Conservation (phyloP, 78 protist genomes). For the Dictyostelium firmibasis region DNA sequence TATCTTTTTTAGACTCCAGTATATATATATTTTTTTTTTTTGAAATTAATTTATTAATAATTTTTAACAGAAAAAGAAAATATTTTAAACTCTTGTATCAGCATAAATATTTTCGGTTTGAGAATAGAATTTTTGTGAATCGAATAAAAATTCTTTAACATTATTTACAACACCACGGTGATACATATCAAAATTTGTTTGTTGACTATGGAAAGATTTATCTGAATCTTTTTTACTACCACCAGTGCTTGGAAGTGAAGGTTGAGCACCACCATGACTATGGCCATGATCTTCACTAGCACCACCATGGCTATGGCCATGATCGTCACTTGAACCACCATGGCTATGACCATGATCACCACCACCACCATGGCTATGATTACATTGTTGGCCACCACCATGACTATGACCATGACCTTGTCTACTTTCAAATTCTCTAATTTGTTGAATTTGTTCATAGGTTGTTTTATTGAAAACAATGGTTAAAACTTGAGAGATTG, state of each 20-base stretch:
- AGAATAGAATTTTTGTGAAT: slow-evolving; percentile 14
- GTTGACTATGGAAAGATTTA: not conserved
- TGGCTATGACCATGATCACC: slow-evolving; percentile 1
- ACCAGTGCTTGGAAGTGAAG: not conserved
- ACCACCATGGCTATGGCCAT: not conserved
- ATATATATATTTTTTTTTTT: no score
- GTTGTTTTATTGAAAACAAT: slow-evolving; percentile 58
- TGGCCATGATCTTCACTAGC: not conserved
- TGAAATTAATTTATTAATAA: no score
- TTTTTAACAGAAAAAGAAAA: no score
- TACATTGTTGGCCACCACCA: not conserved
- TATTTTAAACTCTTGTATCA: not conserved
- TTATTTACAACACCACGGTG: slow-evolving; percentile 39
- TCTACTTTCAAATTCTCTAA: not conserved
- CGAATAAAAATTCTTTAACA: slow-evolving; percentile 57
- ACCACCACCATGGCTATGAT: not conserved
- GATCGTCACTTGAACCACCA: not conserved
- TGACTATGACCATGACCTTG: slow-evolving; percentile 5
- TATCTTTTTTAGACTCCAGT: not conserved
- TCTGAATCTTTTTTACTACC: not conserved
- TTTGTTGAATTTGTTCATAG: slow-evolving; percentile 45
- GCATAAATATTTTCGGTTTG: not conserved
- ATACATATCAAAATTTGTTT: slow-evolving; percentile 7
- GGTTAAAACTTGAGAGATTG: slow-evolving; percentile 20
- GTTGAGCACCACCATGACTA: not conserved